Conservation (phyloP, 495 filamentous ascomycete species). For the Lepidopterella palustris region DNA sequence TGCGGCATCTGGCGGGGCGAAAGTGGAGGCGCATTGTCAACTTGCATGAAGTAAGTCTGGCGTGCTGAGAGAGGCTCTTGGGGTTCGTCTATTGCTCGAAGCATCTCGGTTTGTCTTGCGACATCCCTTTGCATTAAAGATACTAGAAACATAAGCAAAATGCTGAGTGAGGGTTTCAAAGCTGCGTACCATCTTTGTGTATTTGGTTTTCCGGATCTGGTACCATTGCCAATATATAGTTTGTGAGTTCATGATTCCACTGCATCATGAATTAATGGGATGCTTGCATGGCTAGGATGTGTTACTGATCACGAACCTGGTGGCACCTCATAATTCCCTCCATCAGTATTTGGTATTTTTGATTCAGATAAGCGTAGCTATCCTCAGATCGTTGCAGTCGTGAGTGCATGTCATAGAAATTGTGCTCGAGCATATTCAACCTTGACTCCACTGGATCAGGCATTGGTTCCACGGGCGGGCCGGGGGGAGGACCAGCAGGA, state of each 20-base stretch:
- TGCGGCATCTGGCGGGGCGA: conserved; percentile 88
- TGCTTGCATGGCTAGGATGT: conserved; percentile 7
- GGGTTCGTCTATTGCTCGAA: conserved; percentile 64
- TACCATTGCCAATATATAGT: conserved; percentile 60
- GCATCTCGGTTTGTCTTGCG: conserved; percentile 70
- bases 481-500: conserved; percentile 48
- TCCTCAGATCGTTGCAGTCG: conserved; percentile 80
- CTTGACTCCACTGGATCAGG: conserved; percentile 70
- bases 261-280: conserved; percentile 32
- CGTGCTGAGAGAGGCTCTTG: conserved; percentile 67
- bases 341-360: conserved; percentile 73
- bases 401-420: conserved; percentile 69
- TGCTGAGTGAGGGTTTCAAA: conserved; percentile 10
- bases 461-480: conserved; percentile 76
- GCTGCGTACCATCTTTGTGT: conserved; percentile 49
- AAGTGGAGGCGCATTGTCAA: conserved; percentile 65
- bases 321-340: conserved; percentile 75
- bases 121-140: conserved; percentile 76
- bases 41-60: conserved; percentile 67
- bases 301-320: conserved; percentile 62
- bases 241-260: conserved; percentile 73
- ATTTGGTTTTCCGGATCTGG: conserved; percentile 57
- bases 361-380: conserved; percentile 64
- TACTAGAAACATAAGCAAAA: conserved; percentile 47
- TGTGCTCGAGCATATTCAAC: conserved; percentile 70